phyloP scores from a whole-genome alignment of 257 asterid species.

The Solanum chilense region DNA sequence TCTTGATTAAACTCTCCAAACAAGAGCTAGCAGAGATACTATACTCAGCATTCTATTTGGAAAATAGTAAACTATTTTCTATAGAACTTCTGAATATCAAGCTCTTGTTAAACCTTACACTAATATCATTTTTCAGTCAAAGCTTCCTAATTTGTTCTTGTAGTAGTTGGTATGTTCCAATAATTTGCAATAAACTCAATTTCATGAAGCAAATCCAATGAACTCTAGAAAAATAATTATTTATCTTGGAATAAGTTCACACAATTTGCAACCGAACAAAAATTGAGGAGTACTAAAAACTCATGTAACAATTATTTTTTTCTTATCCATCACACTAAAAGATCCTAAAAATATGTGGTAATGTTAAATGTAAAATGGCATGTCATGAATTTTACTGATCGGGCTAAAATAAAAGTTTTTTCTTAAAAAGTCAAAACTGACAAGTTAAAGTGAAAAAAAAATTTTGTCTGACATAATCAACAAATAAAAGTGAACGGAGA shows the following conservation, averaged over 20 bases:
- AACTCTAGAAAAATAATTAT: background rate
- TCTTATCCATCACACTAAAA: too few relatives aligned
- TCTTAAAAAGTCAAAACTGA: too few relatives aligned
- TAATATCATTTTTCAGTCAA: background rate
- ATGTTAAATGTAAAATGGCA: background rate
- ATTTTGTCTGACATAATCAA: fast-evolving
- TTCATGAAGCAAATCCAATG: background rate
- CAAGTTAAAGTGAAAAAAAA: too few relatives aligned
- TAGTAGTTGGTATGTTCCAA: background rate
- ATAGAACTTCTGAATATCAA: background rate
- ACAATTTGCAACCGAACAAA: too few relatives aligned
- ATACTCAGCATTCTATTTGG: background rate
- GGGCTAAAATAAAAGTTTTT: too few relatives aligned
- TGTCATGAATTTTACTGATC: too few relatives aligned
- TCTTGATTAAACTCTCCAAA: background rate
- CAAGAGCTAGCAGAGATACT: background rate
- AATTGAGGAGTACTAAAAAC: too few relatives aligned
- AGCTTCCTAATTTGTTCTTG: background rate
- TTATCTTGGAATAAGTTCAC: too few relatives aligned
- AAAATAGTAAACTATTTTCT: background rate
- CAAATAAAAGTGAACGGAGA: too few relatives aligned
- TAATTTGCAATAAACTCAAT: background rate
- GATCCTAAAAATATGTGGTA: background rate
- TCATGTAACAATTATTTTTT: too few relatives aligned
- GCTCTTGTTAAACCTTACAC: background rate